Conservation (phyloP, 306 rosid species). For the Dryas alaskensis region DNA sequence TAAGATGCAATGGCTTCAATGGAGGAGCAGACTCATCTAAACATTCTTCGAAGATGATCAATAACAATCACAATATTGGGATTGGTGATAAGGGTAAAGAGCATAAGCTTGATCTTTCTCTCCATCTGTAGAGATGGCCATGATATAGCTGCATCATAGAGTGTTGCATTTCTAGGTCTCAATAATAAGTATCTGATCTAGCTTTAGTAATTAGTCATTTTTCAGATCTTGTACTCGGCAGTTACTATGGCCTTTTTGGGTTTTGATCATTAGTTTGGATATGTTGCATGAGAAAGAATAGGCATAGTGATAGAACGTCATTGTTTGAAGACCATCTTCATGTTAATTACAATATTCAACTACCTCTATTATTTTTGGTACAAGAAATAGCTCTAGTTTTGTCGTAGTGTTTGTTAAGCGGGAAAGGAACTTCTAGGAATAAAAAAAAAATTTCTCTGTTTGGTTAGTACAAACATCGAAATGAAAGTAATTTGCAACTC, state of each 20-base stretch:
- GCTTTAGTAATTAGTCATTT: not conserved
- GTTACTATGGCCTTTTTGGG: not conserved
- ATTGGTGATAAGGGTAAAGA: conserved; percentile 38
- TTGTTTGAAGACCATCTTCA: not conserved
- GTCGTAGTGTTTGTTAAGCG: too few relatives aligned
- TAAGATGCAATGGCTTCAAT: conserved; percentile 25
- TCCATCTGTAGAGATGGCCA: conserved; percentile 48
- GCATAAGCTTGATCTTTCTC: conserved; percentile 75
- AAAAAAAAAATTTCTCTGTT: too few relatives aligned
- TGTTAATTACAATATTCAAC: not conserved
- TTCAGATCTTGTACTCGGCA: not conserved
- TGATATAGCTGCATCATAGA: not conserved
- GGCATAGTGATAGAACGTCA: not conserved
- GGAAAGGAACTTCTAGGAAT: too few relatives aligned
- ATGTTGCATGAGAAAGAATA: not conserved
- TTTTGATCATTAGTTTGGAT: not conserved
- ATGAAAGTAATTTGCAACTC: too few relatives aligned
- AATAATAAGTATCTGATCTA: not conserved
- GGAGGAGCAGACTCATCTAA: conserved; percentile 30
- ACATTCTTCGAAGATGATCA: conserved; percentile 17
- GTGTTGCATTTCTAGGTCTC: conserved; percentile 5
- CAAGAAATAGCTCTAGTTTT: too few relatives aligned
- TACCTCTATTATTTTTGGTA: too few relatives aligned
- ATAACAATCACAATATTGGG: conserved; percentile 24
- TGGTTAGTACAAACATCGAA: too few relatives aligned